phyloP scores from a whole-genome alignment of 305 asterid species.

The Fraxinus baroniana region DNA sequence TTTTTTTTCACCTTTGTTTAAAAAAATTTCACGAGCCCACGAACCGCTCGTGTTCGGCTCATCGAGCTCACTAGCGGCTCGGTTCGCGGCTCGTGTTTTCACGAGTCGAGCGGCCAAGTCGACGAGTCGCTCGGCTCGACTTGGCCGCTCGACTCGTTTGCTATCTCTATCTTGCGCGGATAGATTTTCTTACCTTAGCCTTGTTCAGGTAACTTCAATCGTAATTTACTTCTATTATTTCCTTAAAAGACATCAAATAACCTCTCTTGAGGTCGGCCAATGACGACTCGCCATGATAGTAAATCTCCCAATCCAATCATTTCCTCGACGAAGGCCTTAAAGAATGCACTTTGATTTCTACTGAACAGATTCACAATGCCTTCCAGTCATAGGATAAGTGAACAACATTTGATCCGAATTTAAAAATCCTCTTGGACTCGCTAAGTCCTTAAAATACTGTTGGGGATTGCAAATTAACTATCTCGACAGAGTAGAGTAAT shows the following conservation, averaged over 20 bases:
- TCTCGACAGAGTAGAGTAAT: too few relatives aligned
- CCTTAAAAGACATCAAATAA: background rate
- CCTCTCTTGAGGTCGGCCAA: slow-evolving; percentile 17
- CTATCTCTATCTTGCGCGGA: too few relatives aligned
- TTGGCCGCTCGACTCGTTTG: too few relatives aligned
- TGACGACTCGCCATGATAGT: slow-evolving; percentile 16
- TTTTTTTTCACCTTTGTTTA: too few relatives aligned
- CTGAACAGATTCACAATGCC: slow-evolving; percentile 46
- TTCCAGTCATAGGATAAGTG: slow-evolving; percentile 45
- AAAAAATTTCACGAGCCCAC: too few relatives aligned
- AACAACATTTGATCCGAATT: slow-evolving; percentile 69
- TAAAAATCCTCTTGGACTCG: slow-evolving; percentile 57
- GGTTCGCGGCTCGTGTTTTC: too few relatives aligned
- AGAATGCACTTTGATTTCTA: slow-evolving; percentile 37
- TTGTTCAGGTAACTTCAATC: background rate
- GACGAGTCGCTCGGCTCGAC: too few relatives aligned
- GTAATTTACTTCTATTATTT: background rate
- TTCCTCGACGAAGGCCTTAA: slow-evolving; percentile 55
- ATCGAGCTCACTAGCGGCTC: too few relatives aligned
- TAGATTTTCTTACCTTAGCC: background rate
- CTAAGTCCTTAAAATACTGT: too few relatives aligned
- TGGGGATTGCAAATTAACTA: too few relatives aligned
- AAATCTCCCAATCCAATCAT: slow-evolving; percentile 69
- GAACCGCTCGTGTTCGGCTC: too few relatives aligned
- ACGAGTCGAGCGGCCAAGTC: too few relatives aligned